Base-by-base conservation (phyloP, 345 rosid genomes). In the Ricinus communis region DNA sequence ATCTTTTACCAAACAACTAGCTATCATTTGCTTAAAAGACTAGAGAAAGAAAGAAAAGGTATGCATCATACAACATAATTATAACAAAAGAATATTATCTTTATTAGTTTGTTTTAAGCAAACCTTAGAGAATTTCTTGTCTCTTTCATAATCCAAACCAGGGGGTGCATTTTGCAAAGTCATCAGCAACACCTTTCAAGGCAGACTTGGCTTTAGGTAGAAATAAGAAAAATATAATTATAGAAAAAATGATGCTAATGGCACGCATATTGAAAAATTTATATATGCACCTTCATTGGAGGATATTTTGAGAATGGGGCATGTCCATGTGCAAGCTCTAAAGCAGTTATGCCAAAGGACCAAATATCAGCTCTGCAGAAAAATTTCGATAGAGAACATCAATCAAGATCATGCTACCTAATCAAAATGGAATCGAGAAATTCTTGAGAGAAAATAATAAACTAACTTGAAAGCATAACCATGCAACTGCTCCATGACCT, bases 161-260 rank as follows among this genome's bases (percentile, higher is more conserved):
- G 99, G 99, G 16, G 98, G 98, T 71, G 98, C 98, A 83, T 91
- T 91, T 90, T 94, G 98, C 92, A 94, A 84, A 63, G 99, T 95
- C 99, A 95, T 95, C 64, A 95, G 96, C 77, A 95, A 84, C 77
- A 95, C 99, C 99, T 95, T 80, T 27, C 41, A 79, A 75, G 52
- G 75, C 46, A 16, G 74, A 47, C 50, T 27, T 47, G 66, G 31
- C 65, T 31, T 83, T 67, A 85, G 83, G 76, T 8, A 43, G 69
- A 33, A 65, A 66, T 65, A 50, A 27, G 49, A 55, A 4, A 41
- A 58, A 46, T 38, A 57, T 19, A 25, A 67, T 31, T 65, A 38
- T 53, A 66, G 28, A 62, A 62, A 43, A 28, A 51, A 73, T 38
- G 45, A 43, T 68, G 22, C 76, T 11, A 75, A 33, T 59, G 65